Conservation (phyloP, 1,284 basidiomycete genomes). For the Moesziomyces sp. region DNA sequence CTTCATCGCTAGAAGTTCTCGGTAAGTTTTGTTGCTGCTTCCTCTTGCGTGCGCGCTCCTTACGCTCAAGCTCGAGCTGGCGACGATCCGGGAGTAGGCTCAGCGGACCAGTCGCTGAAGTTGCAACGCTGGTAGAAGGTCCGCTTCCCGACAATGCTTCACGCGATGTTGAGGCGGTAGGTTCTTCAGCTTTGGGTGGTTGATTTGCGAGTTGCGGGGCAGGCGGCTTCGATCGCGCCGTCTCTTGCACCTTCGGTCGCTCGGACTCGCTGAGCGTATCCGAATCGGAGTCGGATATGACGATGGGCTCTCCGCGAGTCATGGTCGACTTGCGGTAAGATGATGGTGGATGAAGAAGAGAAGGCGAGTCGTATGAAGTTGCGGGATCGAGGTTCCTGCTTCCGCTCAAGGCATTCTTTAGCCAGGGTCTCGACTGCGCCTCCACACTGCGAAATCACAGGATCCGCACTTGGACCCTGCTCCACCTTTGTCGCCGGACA, state of each 20-base stretch:
- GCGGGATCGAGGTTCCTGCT: too few species aligned
- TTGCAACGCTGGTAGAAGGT: background rate
- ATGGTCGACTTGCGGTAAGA: conserved; percentile 3
- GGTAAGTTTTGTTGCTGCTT: conserved; percentile 34
- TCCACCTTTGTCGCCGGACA: background rate
- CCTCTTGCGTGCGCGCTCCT: conserved; percentile 45
- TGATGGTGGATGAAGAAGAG: background rate
- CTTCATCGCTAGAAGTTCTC: conserved; percentile 19
- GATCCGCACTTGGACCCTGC: too few species aligned
- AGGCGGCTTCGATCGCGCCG: background rate
- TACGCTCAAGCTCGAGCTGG: conserved; percentile 56
- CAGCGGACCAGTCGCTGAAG: conserved; percentile 7
- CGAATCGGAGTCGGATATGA: conserved; percentile 48
- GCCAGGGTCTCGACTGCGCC: too few species aligned
- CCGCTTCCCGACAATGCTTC: too few species aligned
- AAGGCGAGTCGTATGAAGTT: background rate
- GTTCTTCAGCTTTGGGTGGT: background rate
- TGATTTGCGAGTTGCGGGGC: too few species aligned
- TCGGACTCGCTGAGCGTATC: conserved; percentile 48
- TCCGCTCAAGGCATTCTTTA: too few species aligned
- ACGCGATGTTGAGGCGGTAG: background rate
- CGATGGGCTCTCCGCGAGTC: conserved; percentile 19
- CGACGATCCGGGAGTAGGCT: conserved; percentile 46
- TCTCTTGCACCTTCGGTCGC: conserved; percentile 3
- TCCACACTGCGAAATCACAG: too few species aligned